phyloP scores from a whole-genome alignment of 768 basidiomycete genomes.

The Leccinum subtestaceum region DNA sequence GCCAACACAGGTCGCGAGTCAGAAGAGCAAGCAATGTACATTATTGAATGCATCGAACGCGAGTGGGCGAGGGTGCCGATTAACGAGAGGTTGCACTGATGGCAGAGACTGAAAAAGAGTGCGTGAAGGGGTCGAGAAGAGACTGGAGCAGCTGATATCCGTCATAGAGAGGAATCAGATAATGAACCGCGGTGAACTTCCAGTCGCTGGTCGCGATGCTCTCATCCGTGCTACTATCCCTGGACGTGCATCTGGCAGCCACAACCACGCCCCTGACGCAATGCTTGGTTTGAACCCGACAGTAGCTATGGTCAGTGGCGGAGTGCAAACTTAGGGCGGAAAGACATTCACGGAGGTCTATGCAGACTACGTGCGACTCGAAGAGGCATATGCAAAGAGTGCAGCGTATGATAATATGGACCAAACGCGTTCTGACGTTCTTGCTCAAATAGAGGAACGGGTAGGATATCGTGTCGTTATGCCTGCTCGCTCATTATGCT shows the following conservation, averaged over 20 bases:
- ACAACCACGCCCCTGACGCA: slow-evolving; percentile 45
- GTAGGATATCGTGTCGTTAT: no score
- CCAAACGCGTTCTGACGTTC: no score
- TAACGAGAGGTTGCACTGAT: slow-evolving; percentile 61
- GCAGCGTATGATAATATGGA: no score
- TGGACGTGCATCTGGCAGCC: slow-evolving; percentile 41
- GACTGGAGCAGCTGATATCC: slow-evolving; percentile 66
- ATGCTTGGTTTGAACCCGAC: slow-evolving; percentile 84
- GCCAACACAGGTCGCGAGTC: slow-evolving; percentile 62
- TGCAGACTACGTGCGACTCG: slow-evolving; percentile 83
- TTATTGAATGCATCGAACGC: slow-evolving; percentile 77
- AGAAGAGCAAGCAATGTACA: slow-evolving; percentile 80
- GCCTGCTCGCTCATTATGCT: background rate
- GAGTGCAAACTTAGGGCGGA: slow-evolving; percentile 72
- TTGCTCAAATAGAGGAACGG: no score
- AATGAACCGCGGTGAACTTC: slow-evolving; percentile 73
- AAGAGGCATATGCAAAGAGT: no score
- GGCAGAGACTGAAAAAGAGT: slow-evolving; percentile 75
- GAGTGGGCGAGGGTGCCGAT: slow-evolving; percentile 79
- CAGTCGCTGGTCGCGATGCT: slow-evolving; percentile 50
- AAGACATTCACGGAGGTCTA: slow-evolving; percentile 95
- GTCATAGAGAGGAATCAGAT: slow-evolving; percentile 67
- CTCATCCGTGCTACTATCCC: slow-evolving; percentile 38
- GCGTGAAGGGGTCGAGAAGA: slow-evolving; percentile 70
- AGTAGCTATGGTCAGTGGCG: slow-evolving; percentile 72